Conservation (phyloP, 1,284 basidiomycete species). For the Somion occarium region DNA sequence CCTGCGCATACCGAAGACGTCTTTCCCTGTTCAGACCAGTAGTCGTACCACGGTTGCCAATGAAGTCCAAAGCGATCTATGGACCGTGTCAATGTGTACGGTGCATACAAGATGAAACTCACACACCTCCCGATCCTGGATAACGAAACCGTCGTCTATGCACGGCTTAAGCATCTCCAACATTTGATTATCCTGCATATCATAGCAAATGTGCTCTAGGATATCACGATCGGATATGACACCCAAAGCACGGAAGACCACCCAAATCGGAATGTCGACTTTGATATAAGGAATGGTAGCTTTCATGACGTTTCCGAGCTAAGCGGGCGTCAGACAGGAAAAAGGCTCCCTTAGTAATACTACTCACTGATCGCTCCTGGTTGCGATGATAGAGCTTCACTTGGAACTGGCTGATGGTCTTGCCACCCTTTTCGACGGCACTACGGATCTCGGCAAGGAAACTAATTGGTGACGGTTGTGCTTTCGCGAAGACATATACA, state of each 20-base stretch:
- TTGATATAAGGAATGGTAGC: slow-evolving; percentile 98
- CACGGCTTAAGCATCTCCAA: slow-evolving; percentile 98
- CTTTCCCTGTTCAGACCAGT: slow-evolving; percentile 90
- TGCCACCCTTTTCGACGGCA: slow-evolving; percentile 97
- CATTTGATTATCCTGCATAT: slow-evolving; percentile 94
- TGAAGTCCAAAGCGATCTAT: slow-evolving; percentile 87
- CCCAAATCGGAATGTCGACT: slow-evolving; percentile 98
- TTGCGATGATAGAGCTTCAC: slow-evolving; percentile 95
- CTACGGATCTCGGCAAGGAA: slow-evolving; percentile 97
- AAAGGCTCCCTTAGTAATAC: neutral
- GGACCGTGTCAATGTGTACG: slow-evolving; percentile 11
- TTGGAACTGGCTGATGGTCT: slow-evolving; percentile 97
- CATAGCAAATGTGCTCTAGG: slow-evolving; percentile 97
- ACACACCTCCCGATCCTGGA: slow-evolving; percentile 90
- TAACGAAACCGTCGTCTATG: slow-evolving; percentile 98
- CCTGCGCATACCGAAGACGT: slow-evolving; percentile 94
- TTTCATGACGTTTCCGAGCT: slow-evolving; percentile 93
- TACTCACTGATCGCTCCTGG: slow-evolving; percentile 78
- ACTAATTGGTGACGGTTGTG: slow-evolving; percentile 93
- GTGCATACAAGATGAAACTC: slow-evolving; percentile 2
- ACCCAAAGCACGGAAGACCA: slow-evolving; percentile 96
- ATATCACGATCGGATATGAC: slow-evolving; percentile 98
- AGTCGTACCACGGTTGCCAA: slow-evolving; percentile 96
- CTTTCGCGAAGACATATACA: slow-evolving; percentile 99
- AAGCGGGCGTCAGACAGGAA: neutral